A percentile compares a stretch with the other conserved stretches of the same genome.
Conservation (phyloP, 129 eudicot species). For the Kitagawia praeruptora region DNA sequence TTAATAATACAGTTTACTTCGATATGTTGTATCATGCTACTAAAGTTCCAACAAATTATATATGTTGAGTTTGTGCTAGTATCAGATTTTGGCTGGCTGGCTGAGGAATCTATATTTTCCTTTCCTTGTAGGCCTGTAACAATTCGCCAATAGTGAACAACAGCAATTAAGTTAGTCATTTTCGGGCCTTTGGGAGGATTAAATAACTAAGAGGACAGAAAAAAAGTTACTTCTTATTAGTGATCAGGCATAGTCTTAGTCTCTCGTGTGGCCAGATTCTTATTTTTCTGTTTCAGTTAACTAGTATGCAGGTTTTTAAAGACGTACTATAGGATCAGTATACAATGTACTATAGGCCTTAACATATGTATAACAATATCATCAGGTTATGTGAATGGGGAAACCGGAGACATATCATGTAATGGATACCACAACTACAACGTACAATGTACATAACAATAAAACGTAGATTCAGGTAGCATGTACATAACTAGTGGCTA, state of each 20-base stretch:
- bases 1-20: too few species aligned
- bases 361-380: background rate
- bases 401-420: slow-evolving; percentile 59
- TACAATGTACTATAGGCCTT: too few species aligned
- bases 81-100: too few species aligned
- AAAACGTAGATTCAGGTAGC: background rate
- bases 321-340: slow-evolving; percentile 5
- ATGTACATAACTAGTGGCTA: slow-evolving; percentile 20
- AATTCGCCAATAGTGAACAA: background rate
- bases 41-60: too few species aligned
- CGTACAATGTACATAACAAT: slow-evolving; percentile 50
- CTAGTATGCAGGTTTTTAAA: background rate
- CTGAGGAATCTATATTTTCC: too few species aligned
- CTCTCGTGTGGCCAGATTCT: background rate
- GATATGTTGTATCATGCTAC: too few species aligned
- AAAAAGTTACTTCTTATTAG: background rate
- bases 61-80: too few species aligned
- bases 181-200: background rate
- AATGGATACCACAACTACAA: slow-evolving; percentile 83
- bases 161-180: background rate
- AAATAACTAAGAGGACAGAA: background rate
- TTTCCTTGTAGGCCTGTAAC: background rate
- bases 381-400: slow-evolving; percentile 42
- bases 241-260: background rate
- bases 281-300: slow-evolving; percentile 1